Base-by-base conservation (phyloP, 2,329 filamentous ascomycete species). In the Chrysoporthe cubensis region DNA sequence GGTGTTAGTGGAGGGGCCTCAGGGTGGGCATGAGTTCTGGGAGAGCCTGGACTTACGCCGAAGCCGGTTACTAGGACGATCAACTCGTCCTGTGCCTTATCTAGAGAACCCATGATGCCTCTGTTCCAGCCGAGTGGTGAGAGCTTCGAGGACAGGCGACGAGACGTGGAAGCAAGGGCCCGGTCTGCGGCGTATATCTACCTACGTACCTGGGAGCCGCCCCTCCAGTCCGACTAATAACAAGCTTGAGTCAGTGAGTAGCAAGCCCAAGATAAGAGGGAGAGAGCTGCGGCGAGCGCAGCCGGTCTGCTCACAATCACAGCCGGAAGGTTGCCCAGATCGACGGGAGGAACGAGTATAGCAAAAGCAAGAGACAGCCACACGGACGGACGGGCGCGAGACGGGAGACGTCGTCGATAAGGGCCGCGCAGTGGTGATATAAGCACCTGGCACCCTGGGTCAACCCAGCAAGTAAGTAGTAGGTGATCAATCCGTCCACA, bases 51-150 rank as follows among this genome's bases (percentile, higher is more conserved):
- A 82, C 82, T 68, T 81, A 90, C 87, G 66, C 80, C 84, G 74
- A 89, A 90, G 67, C 88, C 88, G 16, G 87, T 89, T 71, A 90
- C 84, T 68, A 89, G 79, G 67, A 89, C 83, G 34, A 82, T 86
- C 70, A 88, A 76, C 73, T 89, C 86, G 52, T 86, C 80, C 62
- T 79, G 74, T 21, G 78, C 64, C 18, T 69, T 71, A 54, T 72
- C 67, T 21, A 70, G 68, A 16, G 75, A 77, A 40, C 75, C 75
- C 75, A 77, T 77, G 50, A 54, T n/a, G 46, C 18, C 37, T 37
- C 46, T 18, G 37, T 57, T 32, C 26, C 14, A 7, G 50, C 26
- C 13, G 8, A 13, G 21, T 11, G 48, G 21, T 9, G 48, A 26
- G 1, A 11, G 13, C 14, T 26, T 9, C 48, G 21, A 26, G n/a